These are phyloP conservation scores for Oryza nivara DNA, from an alignment of 176 grass and related monocot genomes.

Conservation along the genomic window DNA sequence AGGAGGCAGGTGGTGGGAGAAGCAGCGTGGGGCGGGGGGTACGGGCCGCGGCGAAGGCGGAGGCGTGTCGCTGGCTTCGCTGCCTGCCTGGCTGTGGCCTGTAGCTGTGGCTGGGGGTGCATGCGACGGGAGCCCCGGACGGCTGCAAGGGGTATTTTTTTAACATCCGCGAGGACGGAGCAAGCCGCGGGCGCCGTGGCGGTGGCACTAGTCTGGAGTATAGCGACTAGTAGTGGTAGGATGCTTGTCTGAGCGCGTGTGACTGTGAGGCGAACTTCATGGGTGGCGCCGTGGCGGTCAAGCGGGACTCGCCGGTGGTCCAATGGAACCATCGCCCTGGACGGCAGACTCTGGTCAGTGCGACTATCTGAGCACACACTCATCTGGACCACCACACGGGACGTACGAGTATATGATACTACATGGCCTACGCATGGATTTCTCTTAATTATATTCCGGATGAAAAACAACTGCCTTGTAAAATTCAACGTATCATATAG, in stretches of 20 bases:
- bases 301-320: neutral
- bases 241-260: neutral
- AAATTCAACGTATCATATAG: too few relatives aligned
- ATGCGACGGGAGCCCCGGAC: neutral
- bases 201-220: neutral
- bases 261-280: too few relatives aligned
- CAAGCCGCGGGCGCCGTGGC: neutral
- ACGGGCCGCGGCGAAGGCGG: conserved; percentile 25
- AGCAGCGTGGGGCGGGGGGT: conserved; percentile 13
- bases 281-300: too few relatives aligned
- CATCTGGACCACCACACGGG: neutral
- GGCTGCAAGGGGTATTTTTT: neutral
- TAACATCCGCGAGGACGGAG: neutral
- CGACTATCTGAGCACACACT: neutral
- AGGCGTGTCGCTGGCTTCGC: neutral
- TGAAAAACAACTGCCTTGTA: too few relatives aligned
- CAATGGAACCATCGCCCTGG: neutral
- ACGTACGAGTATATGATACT: too few relatives aligned
- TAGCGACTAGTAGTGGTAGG: too few relatives aligned
- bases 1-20: neutral
- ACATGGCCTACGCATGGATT: too few relatives aligned
- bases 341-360: neutral
- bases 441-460: too few relatives aligned
- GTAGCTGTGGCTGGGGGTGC: neutral
- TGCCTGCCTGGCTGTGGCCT: neutral